Evolutionary conservation across 352 stramenopile species (phyloP), one percentile per base, ranked within the genome.

Genomic region (Halophytophthora polymorphica): DNA sequence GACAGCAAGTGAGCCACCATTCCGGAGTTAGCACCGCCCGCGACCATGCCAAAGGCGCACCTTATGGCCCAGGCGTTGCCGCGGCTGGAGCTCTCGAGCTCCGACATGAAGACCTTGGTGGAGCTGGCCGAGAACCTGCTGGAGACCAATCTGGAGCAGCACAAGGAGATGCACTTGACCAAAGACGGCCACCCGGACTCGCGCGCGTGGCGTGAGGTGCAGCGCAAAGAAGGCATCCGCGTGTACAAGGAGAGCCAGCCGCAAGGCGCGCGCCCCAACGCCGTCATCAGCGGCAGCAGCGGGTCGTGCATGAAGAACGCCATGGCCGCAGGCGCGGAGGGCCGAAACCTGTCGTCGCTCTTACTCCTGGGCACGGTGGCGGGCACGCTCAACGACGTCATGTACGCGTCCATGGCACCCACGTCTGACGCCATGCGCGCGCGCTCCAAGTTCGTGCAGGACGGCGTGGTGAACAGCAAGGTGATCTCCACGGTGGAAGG

Each of bases 301-400:
- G 52, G 50, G 1, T 33, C 57, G 3, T 64, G 62, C 25, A 67
- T 70, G 54, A 53, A 47, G 44, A 39, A 55, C 28, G 53, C 50
- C 14, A 25, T 54, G n/a, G 22, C 21, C 31, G 45, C 4, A 8
- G 25, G 58, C 2, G 40, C 48, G 13, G 54, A 61, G 21, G 15
- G 61, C 37, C 50, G 49, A 5, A 57, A 45, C 1, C 60, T 73
- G 22, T 53, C 61, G 23, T 73, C 59, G 7, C 45, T 80, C 10
- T 46, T 73, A 23, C 56, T 72, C 38, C 10, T 70, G 3, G 69
- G 63, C 19, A 71, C 53, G 5, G 40, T 79, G 6, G 69, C 52
- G 4, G 74, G 74, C 1, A 71, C 40, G 19, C 47, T 85, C 21
- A 71, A 78, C 38, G 74, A 85, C 50, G 51, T 83, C 51, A 78